Evolutionary conservation across 495 filamentous ascomycete genomes (phyloP).

Genomic region (Daldinia bambusicola): DNA sequence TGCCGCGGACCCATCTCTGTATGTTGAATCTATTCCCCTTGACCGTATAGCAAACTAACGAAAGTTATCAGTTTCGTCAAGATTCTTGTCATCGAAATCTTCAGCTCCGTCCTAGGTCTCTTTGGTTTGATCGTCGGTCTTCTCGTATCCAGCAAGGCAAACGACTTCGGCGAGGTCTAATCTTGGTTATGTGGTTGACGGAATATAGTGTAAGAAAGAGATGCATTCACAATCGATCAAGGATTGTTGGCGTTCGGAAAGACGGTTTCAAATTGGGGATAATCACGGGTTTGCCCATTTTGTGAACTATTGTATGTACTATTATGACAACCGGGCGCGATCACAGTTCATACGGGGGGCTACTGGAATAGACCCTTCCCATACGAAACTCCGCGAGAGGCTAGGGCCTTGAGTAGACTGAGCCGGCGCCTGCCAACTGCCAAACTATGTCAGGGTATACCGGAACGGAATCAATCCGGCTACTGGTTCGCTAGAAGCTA

Average conservation of each 20-base stretch:
- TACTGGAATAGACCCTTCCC: constrained; percentile 37
- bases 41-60: constrained; percentile 38
- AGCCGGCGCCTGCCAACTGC: constrained; percentile 5
- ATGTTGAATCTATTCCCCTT: constrained; percentile 51
- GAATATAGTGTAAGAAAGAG: constrained; percentile 42
- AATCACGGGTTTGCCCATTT: constrained; percentile 37
- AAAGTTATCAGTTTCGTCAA: constrained; percentile 83
- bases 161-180: constrained; percentile 70
- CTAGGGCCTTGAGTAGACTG: constrained; percentile 3
- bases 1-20: constrained; percentile 92
- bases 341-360: constrained; percentile 32
- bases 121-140: constrained; percentile 97
- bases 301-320: constrained; percentile 43
- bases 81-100: constrained; percentile 99
- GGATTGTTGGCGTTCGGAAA: constrained; percentile 45
- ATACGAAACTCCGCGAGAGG: constrained; percentile 10
- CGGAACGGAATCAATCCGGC: constrained; percentile 14
- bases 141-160: constrained; percentile 82
- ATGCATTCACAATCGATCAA: constrained; percentile 41
- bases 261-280: constrained; percentile 42
- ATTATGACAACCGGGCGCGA: constrained; percentile 31
- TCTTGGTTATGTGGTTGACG: constrained; percentile 9
- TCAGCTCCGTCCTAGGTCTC: constrained; percentile 97
- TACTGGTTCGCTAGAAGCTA: constrained; percentile 18
- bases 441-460: constrained; percentile 1